phyloP scores from a whole-genome alignment of 441 rosid species.

The Populus tomentosa region DNA sequence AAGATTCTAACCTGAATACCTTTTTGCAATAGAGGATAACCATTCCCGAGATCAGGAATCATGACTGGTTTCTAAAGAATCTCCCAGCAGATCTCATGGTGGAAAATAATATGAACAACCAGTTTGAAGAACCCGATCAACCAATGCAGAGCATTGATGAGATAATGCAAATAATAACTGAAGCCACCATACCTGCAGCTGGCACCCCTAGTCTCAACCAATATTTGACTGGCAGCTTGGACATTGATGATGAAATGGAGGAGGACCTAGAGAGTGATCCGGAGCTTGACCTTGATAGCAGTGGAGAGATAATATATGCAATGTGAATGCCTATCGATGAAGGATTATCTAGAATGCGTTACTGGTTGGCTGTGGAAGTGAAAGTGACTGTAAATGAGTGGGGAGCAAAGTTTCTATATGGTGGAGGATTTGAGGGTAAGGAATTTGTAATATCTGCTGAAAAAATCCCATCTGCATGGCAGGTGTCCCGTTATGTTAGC shows the following conservation, averaged over 20 bases:
- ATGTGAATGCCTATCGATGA: constrained; percentile 38
- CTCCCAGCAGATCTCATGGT: constrained; percentile 82
- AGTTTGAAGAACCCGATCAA: constrained; percentile 83
- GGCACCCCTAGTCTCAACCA: constrained; percentile 63
- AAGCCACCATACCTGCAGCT: constrained; percentile 87
- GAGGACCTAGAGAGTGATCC: constrained; percentile 70
- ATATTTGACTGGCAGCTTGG: constrained; percentile 70
- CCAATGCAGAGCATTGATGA: constrained; percentile 80
- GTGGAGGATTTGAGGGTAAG: background rate
- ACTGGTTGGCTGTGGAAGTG: background rate
- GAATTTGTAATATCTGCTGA: background rate
- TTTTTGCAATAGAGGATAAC: constrained; percentile 68
- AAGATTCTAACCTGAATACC: background rate
- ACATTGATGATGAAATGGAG: constrained; percentile 87
- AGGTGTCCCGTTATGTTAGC: background rate
- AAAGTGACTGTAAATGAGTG: background rate
- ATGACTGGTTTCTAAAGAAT: constrained; percentile 92
- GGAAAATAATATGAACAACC: constrained; percentile 43
- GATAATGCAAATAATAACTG: constrained; percentile 91
- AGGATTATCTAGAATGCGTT: background rate
- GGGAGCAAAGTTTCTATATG: background rate
- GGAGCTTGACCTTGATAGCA: constrained; percentile 90
- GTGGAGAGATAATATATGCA: constrained; percentile 93
- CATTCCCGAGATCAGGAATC: constrained; percentile 76
- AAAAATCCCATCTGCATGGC: background rate